Evolutionary conservation across 2,329 filamentous ascomycete species (phyloP).

Genomic region (Fonsecaea multimorphosa): DNA sequence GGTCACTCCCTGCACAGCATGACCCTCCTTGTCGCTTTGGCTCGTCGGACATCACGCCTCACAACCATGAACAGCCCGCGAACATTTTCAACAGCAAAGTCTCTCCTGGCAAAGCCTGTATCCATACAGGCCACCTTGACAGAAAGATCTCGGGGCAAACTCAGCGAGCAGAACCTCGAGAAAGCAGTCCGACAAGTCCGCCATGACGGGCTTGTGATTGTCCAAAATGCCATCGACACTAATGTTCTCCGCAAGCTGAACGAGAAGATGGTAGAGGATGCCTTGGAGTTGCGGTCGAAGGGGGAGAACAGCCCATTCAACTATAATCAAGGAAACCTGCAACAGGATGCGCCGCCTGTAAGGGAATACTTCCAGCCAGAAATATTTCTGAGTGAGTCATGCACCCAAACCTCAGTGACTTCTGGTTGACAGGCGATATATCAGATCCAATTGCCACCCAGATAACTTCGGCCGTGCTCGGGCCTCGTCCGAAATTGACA

Average conservation of each 20-base stretch:
- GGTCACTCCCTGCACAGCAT: neutral
- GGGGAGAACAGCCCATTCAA: conserved; percentile 66
- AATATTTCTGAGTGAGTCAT: conserved; percentile 61
- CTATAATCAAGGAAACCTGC: conserved; percentile 65
- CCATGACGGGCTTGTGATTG: conserved; percentile 62
- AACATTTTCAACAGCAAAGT: neutral
- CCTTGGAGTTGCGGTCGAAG: conserved; percentile 56
- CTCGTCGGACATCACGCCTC: neutral
- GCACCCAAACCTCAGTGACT: neutral
- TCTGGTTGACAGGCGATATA: conserved; percentile 24
- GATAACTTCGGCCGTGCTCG: conserved; percentile 58
- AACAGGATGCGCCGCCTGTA: conserved; percentile 64
- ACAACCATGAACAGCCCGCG: neutral
- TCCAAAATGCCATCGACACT: conserved; percentile 61
- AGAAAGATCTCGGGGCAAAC: conserved; percentile 15
- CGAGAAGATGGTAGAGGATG: conserved; percentile 65
- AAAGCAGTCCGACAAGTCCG: conserved; percentile 60
- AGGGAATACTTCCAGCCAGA: conserved; percentile 55
- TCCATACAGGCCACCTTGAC: conserved; percentile 4
- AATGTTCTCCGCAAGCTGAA: conserved; percentile 62
- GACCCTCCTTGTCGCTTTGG: neutral
- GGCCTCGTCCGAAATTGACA: conserved; percentile 61
- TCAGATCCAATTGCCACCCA: conserved; percentile 54
- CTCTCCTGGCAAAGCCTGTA: conserved; percentile 8
- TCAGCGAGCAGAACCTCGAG: conserved; percentile 57